phyloP scores from a whole-genome alignment of 352 stramenopile genomes.

The Pelagophyceae sp. region DNA sequence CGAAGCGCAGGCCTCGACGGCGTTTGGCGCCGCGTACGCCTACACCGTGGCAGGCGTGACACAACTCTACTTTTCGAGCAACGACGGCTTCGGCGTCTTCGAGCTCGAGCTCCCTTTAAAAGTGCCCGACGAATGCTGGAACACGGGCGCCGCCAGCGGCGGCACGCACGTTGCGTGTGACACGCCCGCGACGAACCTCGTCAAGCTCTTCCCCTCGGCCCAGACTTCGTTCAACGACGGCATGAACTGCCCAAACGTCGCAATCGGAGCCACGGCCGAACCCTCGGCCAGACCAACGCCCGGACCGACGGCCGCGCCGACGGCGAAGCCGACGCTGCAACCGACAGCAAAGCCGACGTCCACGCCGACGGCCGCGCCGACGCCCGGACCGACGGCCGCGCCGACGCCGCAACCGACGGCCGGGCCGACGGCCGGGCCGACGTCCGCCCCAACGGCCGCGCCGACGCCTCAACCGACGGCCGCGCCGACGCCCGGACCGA shows the following conservation, averaged over 20 bases:
- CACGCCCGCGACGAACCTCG: background rate
- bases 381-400: too few relatives aligned
- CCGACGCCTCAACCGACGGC: too few relatives aligned
- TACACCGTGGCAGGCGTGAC: background rate
- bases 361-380: too few relatives aligned
- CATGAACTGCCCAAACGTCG: background rate
- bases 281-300: too few relatives aligned
- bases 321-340: too few relatives aligned
- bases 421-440: too few relatives aligned
- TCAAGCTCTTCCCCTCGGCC: background rate
- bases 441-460: too few relatives aligned
- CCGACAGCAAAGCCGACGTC: too few relatives aligned
- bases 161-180: background rate
- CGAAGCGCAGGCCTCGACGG: background rate
- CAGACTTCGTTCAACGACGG: conserved; percentile 1
- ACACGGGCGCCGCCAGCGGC: background rate
- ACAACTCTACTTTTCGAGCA: background rate
- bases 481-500: too few relatives aligned
- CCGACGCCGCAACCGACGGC: too few relatives aligned
- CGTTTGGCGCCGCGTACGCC: background rate
- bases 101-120: background rate
- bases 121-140: background rate
- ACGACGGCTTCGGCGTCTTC: conserved; percentile 7
- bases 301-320: too few relatives aligned
- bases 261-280: background rate